These are phyloP conservation scores for Thermochaetoides thermophila DNA, from an alignment of 495 filamentous ascomycete species.

Conservation along the genomic window DNA sequence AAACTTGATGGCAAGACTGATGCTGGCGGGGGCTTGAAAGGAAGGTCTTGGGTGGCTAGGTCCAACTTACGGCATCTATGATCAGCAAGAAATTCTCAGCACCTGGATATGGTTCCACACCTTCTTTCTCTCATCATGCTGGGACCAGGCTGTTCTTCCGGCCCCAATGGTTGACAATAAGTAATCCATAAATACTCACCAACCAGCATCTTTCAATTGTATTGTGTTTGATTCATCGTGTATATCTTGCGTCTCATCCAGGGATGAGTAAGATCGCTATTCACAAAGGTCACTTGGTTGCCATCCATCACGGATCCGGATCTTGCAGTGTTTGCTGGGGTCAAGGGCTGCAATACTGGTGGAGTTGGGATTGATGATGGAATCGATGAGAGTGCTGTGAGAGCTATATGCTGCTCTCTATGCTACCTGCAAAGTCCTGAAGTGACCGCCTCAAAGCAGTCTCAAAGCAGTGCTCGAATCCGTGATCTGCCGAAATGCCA, in stretches of 20 bases:
- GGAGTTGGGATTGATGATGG: constrained; percentile 23
- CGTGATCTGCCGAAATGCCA: constrained; percentile 10
- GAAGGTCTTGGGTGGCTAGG: background rate
- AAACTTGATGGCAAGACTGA: too few species aligned
- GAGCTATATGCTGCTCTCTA: constrained; percentile 27
- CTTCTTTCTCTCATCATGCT: constrained; percentile 50
- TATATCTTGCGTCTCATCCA: constrained; percentile 69
- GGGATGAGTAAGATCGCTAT: constrained; percentile 68
- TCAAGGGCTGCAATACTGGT: constrained; percentile 27
- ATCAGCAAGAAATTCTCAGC: constrained; percentile 53
- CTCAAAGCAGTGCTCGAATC: constrained; percentile 9
- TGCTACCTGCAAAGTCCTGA: constrained; percentile 34
- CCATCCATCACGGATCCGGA: constrained; percentile 1
- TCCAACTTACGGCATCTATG: constrained; percentile 17
- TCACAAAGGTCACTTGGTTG: constrained; percentile 4
- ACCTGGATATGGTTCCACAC: constrained; percentile 97
- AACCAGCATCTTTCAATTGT: constrained; percentile 87
- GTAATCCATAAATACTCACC: constrained; percentile 58
- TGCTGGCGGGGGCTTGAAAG: too few species aligned
- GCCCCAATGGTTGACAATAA: constrained; percentile 24
- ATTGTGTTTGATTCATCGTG: constrained; percentile 52
- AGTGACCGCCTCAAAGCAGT: constrained; percentile 28
- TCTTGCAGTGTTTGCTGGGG: background rate
- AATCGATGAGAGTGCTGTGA: constrained; percentile 20
- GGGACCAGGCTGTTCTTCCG: constrained; percentile 17